These are phyloP conservation scores for Saraca asoca DNA, from an alignment of 331 rosid genomes.

Conservation along the genomic window DNA sequence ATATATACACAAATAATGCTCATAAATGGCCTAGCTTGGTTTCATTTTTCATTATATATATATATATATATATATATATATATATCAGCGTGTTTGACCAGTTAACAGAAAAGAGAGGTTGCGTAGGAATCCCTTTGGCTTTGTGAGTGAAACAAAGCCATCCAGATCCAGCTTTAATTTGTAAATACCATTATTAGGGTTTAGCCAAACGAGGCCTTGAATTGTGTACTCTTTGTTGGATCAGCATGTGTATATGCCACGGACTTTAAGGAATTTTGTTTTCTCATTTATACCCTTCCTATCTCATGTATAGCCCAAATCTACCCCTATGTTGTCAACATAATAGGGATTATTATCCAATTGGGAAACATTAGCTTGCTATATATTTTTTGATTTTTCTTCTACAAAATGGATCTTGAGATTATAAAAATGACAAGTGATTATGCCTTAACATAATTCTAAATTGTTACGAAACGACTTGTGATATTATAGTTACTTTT, in stretches of 20 bases:
- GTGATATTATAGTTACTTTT: too few species aligned
- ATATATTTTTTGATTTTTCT: too few species aligned
- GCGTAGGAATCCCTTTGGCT: slow-evolving; percentile 62
- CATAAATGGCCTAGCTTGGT: slow-evolving; percentile 4
- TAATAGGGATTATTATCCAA: too few species aligned
- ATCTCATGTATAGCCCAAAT: neutral
- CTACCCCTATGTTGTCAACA: too few species aligned
- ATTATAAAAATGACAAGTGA: too few species aligned
- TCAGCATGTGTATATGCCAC: slow-evolving; percentile 64
- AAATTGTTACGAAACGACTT: too few species aligned
- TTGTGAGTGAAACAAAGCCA: slow-evolving; percentile 42
- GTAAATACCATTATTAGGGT: slow-evolving; percentile 6
- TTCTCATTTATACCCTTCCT: slow-evolving; percentile 23
- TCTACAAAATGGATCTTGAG: too few species aligned
- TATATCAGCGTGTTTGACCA: slow-evolving; percentile 83
- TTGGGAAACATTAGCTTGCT: too few species aligned
- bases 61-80: too few species aligned
- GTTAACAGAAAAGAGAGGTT: slow-evolving; percentile 40
- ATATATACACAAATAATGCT: slow-evolving; percentile 12
- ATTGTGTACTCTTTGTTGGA: slow-evolving; percentile 57
- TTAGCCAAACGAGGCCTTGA: slow-evolving; percentile 61
- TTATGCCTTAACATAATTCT: too few species aligned
- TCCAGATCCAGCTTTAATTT: slow-evolving; percentile 44
- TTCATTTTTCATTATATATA: slow-evolving; percentile 23
- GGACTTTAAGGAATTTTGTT: slow-evolving; percentile 58